Evolutionary conservation across 1,284 basidiomycete genomes (phyloP).

Genomic region (Boletellus deceptivus): DNA sequence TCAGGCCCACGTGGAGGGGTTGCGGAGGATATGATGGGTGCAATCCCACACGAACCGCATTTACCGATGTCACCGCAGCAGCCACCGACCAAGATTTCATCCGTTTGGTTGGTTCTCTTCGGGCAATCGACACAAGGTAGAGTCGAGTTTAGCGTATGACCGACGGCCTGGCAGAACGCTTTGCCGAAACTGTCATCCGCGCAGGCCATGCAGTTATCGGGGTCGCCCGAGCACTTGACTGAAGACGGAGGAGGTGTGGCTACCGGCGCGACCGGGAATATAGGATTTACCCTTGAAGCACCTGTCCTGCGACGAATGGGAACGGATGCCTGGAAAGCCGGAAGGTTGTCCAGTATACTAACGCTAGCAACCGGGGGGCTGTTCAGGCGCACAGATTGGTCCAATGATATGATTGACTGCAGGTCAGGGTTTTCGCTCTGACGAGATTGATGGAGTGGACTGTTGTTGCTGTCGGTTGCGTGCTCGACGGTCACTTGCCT

Average conservation of each 20-base stretch:
- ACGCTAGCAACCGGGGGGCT: conserved; percentile 17
- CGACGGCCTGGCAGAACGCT: conserved; percentile 81
- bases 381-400: conserved; percentile 15
- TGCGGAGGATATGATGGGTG: conserved; percentile 30
- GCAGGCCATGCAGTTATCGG: conserved; percentile 73
- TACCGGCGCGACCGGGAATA: conserved; percentile 50
- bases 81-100: conserved; percentile 25
- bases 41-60: conserved; percentile 35
- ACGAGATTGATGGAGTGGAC: conserved; percentile 11
- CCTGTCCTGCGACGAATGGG: conserved; percentile 61
- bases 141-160: conserved; percentile 51
- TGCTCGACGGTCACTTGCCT: conserved; percentile 58
- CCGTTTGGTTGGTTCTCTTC: conserved; percentile 23
- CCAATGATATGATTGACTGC: conserved; percentile 27
- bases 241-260: conserved; percentile 17
- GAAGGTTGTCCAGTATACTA: conserved; percentile 73
- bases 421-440: conserved; percentile 17
- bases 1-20: conserved; percentile 35
- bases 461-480: conserved; percentile 20
- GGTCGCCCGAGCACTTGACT: conserved; percentile 52
- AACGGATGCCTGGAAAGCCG: conserved; percentile 73
- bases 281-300: conserved; percentile 39
- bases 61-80: conserved; percentile 35
- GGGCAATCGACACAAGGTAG: conserved; percentile 57
- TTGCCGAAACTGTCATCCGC: conserved; percentile 80